Percentiles rank a stretch among this genome's conserved stretches.
These are phyloP conservation scores for Mortierella sp. DNA, from an alignment of 371 early-diverging fungal genomes.

Conservation along the genomic window DNA sequence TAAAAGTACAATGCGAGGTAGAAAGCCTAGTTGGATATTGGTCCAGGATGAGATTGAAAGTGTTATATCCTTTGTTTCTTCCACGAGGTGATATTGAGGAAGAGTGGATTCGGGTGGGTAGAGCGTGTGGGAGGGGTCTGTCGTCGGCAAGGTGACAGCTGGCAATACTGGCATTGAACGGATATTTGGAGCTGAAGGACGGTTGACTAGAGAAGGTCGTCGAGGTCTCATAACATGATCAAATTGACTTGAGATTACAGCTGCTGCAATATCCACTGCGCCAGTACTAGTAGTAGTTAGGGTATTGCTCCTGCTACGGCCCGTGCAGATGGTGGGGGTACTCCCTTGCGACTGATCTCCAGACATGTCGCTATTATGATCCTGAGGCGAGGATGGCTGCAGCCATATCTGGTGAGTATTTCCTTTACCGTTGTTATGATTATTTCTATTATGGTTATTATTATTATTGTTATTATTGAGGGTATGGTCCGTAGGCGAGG, in stretches of 20 bases:
- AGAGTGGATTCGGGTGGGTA: slow-evolving; percentile 26
- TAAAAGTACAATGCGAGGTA: slow-evolving; percentile 42
- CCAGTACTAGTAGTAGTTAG: slow-evolving; percentile 31
- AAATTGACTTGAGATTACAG: slow-evolving; percentile 25
- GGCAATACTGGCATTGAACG: slow-evolving; percentile 10
- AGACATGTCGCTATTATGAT: slow-evolving; percentile 18
- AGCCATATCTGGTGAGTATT: slow-evolving; percentile 1
- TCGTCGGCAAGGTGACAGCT: neutral
- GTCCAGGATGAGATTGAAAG: neutral
- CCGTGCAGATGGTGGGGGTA: slow-evolving; percentile 32
- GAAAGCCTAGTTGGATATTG: slow-evolving; percentile 35
- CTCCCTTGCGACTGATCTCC: slow-evolving; percentile 11
- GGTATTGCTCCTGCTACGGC: slow-evolving; percentile 55
- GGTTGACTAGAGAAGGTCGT: slow-evolving; percentile 31
- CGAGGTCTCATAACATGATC: slow-evolving; percentile 51
- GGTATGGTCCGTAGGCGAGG: slow-evolving; percentile 3
- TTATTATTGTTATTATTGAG: slow-evolving; percentile 4
- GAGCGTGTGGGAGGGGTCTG: slow-evolving; percentile 10
- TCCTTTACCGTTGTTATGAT: neutral
- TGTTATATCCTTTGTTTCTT: neutral
- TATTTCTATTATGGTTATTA: slow-evolving; percentile 8
- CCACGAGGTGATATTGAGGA: slow-evolving; percentile 30
- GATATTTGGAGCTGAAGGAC: slow-evolving; percentile 17
- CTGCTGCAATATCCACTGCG: slow-evolving; percentile 25
- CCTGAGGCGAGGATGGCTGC: slow-evolving; percentile 9